phyloP scores from a whole-genome alignment of 768 basidiomycete genomes.

The Brasilioporus rufonigricans region DNA sequence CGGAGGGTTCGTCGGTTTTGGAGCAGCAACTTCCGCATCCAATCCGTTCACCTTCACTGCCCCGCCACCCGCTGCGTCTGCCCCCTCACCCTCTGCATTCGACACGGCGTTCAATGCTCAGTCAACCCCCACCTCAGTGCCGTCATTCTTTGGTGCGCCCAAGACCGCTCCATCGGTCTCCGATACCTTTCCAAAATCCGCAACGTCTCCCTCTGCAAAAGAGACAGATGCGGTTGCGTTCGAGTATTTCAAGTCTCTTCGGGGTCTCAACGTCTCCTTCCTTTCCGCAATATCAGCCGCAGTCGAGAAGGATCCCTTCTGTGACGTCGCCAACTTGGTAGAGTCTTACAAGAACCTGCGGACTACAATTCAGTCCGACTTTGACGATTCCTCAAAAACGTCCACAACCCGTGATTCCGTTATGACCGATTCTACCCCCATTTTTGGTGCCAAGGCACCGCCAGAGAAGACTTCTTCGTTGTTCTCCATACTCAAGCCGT shows the following conservation, averaged over 20 bases:
- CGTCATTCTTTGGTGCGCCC: slow-evolving; percentile 12
- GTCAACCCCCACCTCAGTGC: slow-evolving; percentile 17
- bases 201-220: slow-evolving; percentile 21
- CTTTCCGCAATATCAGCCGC: slow-evolving; percentile 55
- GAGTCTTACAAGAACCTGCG: slow-evolving; percentile 61
- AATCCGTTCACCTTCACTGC: slow-evolving; percentile 42
- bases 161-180: slow-evolving; percentile 29
- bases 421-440: slow-evolving; percentile 12
- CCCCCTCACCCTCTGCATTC: slow-evolving; percentile 9
- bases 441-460: slow-evolving; percentile 7
- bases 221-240: slow-evolving; percentile 35
- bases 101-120: slow-evolving; percentile 13
- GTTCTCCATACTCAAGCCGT: slow-evolving; percentile 36
- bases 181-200: slow-evolving; percentile 11
- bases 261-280: slow-evolving; percentile 71
- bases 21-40: slow-evolving; percentile 30
- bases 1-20: slow-evolving; percentile 53
- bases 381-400: slow-evolving; percentile 36
- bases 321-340: slow-evolving; percentile 54
- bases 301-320: slow-evolving; percentile 67
- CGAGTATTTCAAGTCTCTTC: slow-evolving; percentile 66
- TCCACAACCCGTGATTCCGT: slow-evolving; percentile 1
- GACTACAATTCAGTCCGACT: slow-evolving; percentile 52
- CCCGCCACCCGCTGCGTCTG: slow-evolving; percentile 19
- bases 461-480: slow-evolving; percentile 16